Evolutionary conservation across 345 rosid species (phyloP), one percentile per base, ranked within the genome.

Genomic region (Brassica incana): DNA sequence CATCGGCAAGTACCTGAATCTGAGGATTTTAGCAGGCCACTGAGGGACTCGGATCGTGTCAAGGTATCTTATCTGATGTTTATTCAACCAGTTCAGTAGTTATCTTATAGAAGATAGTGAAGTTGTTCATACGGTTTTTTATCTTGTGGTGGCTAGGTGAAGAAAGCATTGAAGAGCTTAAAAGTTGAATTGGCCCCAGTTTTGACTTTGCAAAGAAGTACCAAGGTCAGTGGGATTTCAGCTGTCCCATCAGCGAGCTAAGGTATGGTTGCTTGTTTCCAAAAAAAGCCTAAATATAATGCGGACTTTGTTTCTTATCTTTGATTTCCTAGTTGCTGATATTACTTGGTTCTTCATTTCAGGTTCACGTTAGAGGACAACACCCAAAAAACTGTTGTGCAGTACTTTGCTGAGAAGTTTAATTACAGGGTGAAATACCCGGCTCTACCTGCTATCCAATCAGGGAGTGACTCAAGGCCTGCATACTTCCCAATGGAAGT

Each of bases 401-500:
- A 86, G 4, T 94, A 94, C 76, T 94, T 85, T 69, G 74, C 20
- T 59, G 81, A 88, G 0, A 87, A 74, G 69, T 92, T 91, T 72
- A 65, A 76, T 0, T 72, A 85, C 36, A 61, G 0, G 5, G 86
- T 92, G 32, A 72, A 16, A 60, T 58, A 60, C 73, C 63, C 86
- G 4, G 14, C 52, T 14, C 58, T 90, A 82, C 97, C 97, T 27
- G 90, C 94, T 0, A 85, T 94, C 67, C 84, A 82, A 80, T 77
- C 88, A 36, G 98, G 95, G 40, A 86, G 78, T 66, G 93, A 88
- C 25, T 11, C 93, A 0, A 88, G n/a, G 36, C 93, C 93, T 29
- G 50, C 69, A 11, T 89, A 71, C 80, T 38, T 85, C 40, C 99
- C 99, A 0, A 95, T 95, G 97, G 99, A 95, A 87, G 99, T 95